Conservation (phyloP, 1,284 basidiomycete genomes). For the Inonotus hispidus region DNA sequence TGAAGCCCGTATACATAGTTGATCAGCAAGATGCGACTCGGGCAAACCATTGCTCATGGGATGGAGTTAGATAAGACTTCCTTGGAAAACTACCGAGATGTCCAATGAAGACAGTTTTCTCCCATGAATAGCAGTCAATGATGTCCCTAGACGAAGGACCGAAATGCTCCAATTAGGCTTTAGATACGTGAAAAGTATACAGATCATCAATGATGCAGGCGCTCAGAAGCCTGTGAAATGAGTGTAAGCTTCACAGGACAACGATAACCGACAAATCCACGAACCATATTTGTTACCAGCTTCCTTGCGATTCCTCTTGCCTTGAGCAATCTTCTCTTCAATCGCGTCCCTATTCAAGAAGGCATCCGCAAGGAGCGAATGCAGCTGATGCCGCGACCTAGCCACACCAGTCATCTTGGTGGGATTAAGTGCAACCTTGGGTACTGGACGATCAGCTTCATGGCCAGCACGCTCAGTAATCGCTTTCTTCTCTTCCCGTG, state of each 20-base stretch:
- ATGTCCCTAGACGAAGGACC: too few relatives aligned
- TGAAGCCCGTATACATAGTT: too few relatives aligned
- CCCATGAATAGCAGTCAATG: too few relatives aligned
- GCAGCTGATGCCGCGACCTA: slow-evolving; percentile 66
- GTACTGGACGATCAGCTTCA: slow-evolving; percentile 47
- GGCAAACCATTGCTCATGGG: too few relatives aligned
- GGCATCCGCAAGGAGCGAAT: slow-evolving; percentile 70
- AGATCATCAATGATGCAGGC: too few relatives aligned
- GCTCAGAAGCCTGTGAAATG: background rate
- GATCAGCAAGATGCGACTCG: too few relatives aligned
- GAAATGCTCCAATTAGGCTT: too few relatives aligned
- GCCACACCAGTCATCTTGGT: slow-evolving; percentile 66
- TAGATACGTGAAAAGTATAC: too few relatives aligned
- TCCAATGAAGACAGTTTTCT: too few relatives aligned
- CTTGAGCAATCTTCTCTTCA: slow-evolving; percentile 76
- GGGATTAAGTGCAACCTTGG: slow-evolving; percentile 72
- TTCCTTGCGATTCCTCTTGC: slow-evolving; percentile 74
- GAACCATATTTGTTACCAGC: slow-evolving; percentile 82
- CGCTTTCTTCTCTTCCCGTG: slow-evolving; percentile 66
- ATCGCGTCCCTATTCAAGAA: slow-evolving; percentile 72
- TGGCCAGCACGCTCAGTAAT: slow-evolving; percentile 47
- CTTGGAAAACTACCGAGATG: too few relatives aligned
- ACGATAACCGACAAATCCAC: background rate
- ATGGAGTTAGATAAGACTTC: too few relatives aligned
- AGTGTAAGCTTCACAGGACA: background rate